A percentile compares a stretch with the other conserved stretches of the same genome.
These are phyloP conservation scores for Verticillium tricorpus DNA, from an alignment of 2,329 filamentous ascomycete species.

Conservation along the genomic window DNA sequence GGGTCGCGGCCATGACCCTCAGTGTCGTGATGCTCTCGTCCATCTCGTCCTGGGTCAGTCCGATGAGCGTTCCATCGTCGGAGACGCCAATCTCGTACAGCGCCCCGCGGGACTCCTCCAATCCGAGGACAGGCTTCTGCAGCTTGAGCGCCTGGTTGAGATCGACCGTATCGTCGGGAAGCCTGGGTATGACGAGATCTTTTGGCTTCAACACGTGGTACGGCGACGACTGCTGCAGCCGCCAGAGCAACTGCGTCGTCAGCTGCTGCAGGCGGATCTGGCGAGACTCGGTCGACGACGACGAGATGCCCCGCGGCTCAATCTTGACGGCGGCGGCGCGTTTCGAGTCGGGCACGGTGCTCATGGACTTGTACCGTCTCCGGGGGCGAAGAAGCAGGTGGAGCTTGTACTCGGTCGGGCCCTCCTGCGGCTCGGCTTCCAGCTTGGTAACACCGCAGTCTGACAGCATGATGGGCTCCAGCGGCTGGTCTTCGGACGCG, in stretches of 20 bases:
- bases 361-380: conserved; percentile 67
- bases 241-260: conserved; percentile 92
- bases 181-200: conserved; percentile 67
- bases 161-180: conserved; percentile 60
- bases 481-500: conserved; percentile 17
- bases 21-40: conserved; percentile 84
- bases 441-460: conserved; percentile 70
- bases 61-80: conserved; percentile 88
- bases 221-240: conserved; percentile 88
- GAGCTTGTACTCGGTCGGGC: conserved; percentile 94
- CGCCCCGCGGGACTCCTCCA: conserved; percentile 90
- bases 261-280: conserved; percentile 85
- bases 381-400: conserved; percentile 80
- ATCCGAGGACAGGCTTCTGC: conserved; percentile 63
- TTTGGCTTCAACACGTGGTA: conserved; percentile 79
- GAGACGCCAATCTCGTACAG: conserved; percentile 95
- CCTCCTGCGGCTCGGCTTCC: conserved; percentile 87
- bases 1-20: conserved; percentile 83
- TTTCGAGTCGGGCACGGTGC: conserved; percentile 40
- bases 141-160: conserved; percentile 42
- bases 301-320: conserved; percentile 11
- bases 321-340: conserved; percentile 18
- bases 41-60: conserved; percentile 85
- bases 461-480: conserved; percentile 40
- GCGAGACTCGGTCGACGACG: conserved; percentile 60